Evolutionary conservation across 306 rosid genomes (phyloP), one percentile per base, ranked within the genome.

Genomic region (Castanea mollissima): DNA sequence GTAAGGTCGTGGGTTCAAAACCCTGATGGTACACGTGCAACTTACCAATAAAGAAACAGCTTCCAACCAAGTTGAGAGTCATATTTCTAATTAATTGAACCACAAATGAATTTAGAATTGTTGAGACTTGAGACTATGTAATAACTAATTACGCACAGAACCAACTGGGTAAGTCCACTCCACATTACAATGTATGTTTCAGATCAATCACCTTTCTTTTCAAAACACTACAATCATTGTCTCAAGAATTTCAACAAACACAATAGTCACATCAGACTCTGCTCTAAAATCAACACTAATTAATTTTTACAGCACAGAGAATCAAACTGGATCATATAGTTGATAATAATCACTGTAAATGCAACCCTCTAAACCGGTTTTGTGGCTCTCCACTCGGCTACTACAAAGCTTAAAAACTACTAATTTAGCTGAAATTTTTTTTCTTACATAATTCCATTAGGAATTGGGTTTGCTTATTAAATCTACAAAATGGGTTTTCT

Each of bases 161-260:
- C 14, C 54, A 49, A 49, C 54, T 49, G 16, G 4, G 5, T 3
- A 49, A 49, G 5, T 49, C 16, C 16, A 3, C 54, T 49, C 15
- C 16, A 16, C 54, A 49, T 49, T 49, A 11, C 16, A 49, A 49
- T 13, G 6, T 11, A 18, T 65, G 15, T 32, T 65, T 10, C 72
- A 68, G 72, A 68, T 21, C 46, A 67, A 18, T 67, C 15, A 19
- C 51, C 29, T 55, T 56, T 73, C 35, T 1, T 55, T 21, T 55
- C 12, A 31, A 68, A 34, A 21, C 4, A 23, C 5, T 23, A 14
- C 23, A 11, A 9, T 35, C 52, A 44, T 32, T 51, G 55, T n/a
- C 31, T 25, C 65, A 44, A 62, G 41, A 51, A 74, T 78, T 83
- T 80, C 71, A 49, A 46, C 89, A 73, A 80, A 83, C 81, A 75